Percentiles rank a stretch among this genome's conserved stretches.
These are phyloP conservation scores for Chlorella variabilis DNA, from an alignment of 163 green algal genomes.

Conservation along the genomic window DNA sequence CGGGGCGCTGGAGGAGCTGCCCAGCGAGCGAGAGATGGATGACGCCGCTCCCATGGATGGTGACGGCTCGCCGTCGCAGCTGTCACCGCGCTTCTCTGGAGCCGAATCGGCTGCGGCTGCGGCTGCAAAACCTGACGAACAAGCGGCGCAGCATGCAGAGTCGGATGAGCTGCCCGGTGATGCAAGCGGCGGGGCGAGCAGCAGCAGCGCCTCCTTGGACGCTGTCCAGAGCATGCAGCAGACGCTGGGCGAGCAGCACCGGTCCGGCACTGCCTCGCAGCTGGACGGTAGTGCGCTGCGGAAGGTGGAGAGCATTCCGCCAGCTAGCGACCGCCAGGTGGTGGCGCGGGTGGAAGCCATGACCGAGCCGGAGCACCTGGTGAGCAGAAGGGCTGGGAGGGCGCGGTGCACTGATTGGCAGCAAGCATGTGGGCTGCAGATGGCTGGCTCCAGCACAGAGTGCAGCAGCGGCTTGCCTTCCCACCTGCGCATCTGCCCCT, in stretches of 20 bases:
- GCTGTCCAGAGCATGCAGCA: background rate
- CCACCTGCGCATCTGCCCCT: no score
- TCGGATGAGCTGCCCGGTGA: background rate
- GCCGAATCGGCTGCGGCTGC: no score
- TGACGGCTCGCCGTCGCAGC: no score
- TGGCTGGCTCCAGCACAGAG: no score
- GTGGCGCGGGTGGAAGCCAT: background rate
- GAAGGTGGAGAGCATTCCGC: slow-evolving; percentile 10
- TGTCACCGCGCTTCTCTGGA: no score
- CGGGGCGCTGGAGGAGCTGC: slow-evolving; percentile 1
- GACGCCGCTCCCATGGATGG: background rate
- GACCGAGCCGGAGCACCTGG: slow-evolving; percentile 12
- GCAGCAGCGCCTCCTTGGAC: background rate
- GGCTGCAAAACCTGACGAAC: no score
- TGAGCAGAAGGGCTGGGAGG: background rate
- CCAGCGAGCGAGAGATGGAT: slow-evolving; percentile 10
- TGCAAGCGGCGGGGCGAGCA: background rate
- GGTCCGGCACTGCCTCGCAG: background rate
- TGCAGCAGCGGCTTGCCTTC: no score
- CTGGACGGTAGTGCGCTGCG: slow-evolving; percentile 23
- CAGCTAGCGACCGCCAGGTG: slow-evolving; percentile 3
- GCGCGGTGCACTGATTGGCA: background rate
- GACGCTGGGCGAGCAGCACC: slow-evolving; percentile 7
- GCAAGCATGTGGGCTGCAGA: background rate
- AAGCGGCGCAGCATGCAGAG: background rate